Conservation (phyloP, 345 rosid species). For the Citrus reticulata region DNA sequence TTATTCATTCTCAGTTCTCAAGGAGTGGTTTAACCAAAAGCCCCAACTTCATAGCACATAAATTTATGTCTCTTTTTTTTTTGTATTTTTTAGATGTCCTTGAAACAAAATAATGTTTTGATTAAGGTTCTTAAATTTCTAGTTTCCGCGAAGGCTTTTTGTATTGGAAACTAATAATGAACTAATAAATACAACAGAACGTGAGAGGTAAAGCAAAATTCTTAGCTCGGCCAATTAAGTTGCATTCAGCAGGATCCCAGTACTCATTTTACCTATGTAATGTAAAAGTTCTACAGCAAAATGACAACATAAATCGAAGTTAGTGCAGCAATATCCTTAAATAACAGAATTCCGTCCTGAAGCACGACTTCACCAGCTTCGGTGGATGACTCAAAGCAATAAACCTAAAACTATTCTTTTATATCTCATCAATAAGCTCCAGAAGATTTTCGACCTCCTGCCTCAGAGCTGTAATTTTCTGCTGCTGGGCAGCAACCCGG, state of each 20-base stretch:
- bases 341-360: not conserved
- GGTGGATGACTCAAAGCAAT: not conserved
- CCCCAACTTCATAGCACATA: not conserved
- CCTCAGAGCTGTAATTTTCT: conserved; percentile 58
- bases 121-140: not conserved
- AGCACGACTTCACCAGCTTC: not conserved
- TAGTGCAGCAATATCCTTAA: not conserved
- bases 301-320: not conserved
- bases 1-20: not conserved
- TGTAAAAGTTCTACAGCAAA: not conserved
- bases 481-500: conserved; percentile 67
- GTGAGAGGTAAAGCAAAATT: not conserved
- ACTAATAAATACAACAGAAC: not conserved
- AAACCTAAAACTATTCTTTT: not conserved
- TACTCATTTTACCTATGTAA: not conserved
- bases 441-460: conserved; percentile 86
- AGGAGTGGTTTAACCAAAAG: not conserved
- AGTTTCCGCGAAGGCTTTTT: not conserved
- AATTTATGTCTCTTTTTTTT: not conserved
- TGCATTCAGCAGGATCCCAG: not conserved
- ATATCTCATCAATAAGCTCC: conserved; percentile 74
- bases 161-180: not conserved
- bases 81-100: not conserved
- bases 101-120: not conserved
- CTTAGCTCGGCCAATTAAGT: not conserved